A percentile compares a stretch with the other conserved stretches of the same genome.
Evolutionary conservation across 495 filamentous ascomycete species (phyloP).

Genomic region (Daldinia grandis): DNA sequence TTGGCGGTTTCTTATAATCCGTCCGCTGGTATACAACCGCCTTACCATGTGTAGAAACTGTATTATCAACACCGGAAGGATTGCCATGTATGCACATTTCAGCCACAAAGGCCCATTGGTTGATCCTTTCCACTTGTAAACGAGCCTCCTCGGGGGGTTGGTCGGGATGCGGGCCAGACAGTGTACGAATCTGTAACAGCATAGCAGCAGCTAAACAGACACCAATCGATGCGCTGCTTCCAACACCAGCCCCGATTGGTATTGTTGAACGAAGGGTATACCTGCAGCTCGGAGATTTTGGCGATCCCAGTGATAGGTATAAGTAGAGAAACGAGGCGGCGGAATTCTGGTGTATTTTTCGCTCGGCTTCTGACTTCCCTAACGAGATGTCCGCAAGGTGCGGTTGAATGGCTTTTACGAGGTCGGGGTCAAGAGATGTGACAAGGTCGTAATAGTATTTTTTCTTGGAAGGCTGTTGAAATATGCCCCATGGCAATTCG

Average conservation of each 20-base stretch:
- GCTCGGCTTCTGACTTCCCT: conserved; percentile 65
- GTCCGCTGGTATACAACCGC: conserved; percentile 87
- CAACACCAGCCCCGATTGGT: conserved; percentile 89
- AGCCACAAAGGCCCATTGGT: conserved; percentile 95
- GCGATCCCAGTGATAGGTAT: conserved; percentile 84
- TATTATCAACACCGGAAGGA: conserved; percentile 96
- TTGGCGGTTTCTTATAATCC: conserved; percentile 79
- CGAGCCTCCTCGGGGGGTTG: conserved; percentile 83
- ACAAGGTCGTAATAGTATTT: conserved; percentile 92
- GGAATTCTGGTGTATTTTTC: conserved; percentile 81
- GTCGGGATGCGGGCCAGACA: conserved; percentile 88
- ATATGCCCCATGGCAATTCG: conserved; percentile 82
- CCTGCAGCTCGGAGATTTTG: conserved; percentile 76
- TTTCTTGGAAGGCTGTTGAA: conserved; percentile 82
- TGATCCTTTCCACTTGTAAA: conserved; percentile 89
- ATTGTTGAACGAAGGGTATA: conserved; percentile 95
- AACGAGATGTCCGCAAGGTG: conserved; percentile 74
- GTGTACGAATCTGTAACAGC: conserved; percentile 84
- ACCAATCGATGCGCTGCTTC: conserved; percentile 89
- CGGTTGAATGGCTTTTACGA: conserved; percentile 79
- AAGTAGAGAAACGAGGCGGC: conserved; percentile 91
- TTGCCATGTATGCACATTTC: conserved; percentile 98
- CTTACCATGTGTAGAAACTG: conserved; percentile 91
- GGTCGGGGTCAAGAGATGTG: conserved; percentile 80
- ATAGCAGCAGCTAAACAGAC: conserved; percentile 90